phyloP scores from a whole-genome alignment of 2,329 filamentous ascomycete species.

The Colletotrichum liriopes region DNA sequence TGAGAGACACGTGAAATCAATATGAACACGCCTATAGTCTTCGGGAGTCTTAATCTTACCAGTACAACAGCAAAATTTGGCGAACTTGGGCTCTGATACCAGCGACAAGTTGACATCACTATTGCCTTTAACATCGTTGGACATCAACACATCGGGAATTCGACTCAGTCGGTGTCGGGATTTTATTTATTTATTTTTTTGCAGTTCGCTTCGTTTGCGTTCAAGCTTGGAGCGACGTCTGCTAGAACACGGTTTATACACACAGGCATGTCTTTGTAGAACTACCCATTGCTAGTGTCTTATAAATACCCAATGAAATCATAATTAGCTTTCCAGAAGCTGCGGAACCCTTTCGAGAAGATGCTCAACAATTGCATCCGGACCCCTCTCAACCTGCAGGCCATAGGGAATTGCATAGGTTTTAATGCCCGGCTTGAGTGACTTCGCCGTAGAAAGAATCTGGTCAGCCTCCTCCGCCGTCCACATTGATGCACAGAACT shows the following conservation, averaged over 20 bases:
- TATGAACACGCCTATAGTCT: background rate
- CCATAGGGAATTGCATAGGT: conserved; percentile 69
- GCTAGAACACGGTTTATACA: background rate
- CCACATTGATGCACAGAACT: conserved; percentile 75
- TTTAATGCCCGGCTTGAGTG: conserved; percentile 62
- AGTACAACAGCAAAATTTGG: no score
- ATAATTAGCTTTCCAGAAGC: conserved; percentile 43
- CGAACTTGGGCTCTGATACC: background rate
- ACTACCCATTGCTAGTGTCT: no score
- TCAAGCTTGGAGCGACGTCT: no score
- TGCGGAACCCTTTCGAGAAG: conserved; percentile 59
- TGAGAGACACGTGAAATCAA: background rate
- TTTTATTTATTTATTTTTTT: background rate
- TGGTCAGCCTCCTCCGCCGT: conserved; percentile 62
- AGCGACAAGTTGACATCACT: background rate
- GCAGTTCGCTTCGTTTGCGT: background rate
- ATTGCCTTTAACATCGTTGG: no score
- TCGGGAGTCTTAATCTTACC: background rate
- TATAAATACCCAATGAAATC: background rate
- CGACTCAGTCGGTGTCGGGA: rapidly evolving
- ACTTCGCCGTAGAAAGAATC: conserved; percentile 61
- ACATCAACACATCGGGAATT: background rate
- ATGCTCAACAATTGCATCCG: conserved; percentile 70
- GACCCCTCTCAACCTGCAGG: conserved; percentile 67
- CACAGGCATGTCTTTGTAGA: background rate